phyloP scores from a whole-genome alignment of 2,329 filamentous ascomycete species.

The Ceratocystis albifundus region DNA sequence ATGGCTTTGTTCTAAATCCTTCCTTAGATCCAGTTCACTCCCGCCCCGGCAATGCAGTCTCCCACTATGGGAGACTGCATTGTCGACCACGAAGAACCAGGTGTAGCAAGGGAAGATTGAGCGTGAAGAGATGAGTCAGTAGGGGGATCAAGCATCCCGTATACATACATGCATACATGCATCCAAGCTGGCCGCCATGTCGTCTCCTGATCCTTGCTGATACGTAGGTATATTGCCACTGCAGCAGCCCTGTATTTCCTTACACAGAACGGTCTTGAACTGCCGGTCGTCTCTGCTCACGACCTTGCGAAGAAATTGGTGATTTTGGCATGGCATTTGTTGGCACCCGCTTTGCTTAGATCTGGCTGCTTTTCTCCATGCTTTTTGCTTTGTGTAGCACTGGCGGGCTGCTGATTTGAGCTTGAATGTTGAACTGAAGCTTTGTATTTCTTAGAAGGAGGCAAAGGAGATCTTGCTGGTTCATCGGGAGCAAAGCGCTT shows the following conservation, averaged over 20 bases:
- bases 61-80: background rate
- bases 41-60: background rate
- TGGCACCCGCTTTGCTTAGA: background rate
- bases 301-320: slow-evolving; percentile 18
- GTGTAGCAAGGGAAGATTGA: background rate
- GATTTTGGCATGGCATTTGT: slow-evolving; percentile 17
- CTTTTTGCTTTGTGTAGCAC: background rate
- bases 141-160: background rate
- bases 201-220: slow-evolving; percentile 1
- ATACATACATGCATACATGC: background rate
- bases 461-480: background rate
- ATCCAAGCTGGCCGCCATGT: background rate
- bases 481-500: background rate
- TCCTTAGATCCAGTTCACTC: background rate
- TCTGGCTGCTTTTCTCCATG: background rate
- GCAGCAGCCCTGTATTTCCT: background rate
- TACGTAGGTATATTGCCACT: background rate
- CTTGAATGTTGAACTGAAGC: background rate
- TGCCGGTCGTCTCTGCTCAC: background rate
- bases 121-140: background rate
- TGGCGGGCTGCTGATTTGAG: background rate
- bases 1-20: background rate
- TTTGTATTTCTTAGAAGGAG: background rate
- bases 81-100: background rate
- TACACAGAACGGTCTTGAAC: background rate